Conservation (phyloP, 73 alveolate genomes). For the Symbiodinium pilosum region DNA sequence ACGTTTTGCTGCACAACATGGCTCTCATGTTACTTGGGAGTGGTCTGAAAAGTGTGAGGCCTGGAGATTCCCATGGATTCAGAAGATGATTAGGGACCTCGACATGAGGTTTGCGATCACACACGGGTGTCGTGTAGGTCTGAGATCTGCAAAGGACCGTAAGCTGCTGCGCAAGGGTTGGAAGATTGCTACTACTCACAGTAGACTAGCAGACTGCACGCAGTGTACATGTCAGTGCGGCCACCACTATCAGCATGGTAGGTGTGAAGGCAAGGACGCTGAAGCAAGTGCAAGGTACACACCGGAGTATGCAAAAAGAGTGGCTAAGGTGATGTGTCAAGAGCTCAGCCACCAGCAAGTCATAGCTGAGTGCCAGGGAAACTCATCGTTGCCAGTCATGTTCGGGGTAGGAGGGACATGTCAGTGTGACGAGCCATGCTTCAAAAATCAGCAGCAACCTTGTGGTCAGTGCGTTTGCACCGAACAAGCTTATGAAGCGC, state of each 20-base stretch:
- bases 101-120: background rate
- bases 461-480: background rate
- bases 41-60: conserved; percentile 15
- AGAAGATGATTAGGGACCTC: background rate
- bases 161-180: background rate
- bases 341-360: background rate
- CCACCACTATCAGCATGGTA: background rate
- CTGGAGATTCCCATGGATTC: background rate
- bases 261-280: background rate
- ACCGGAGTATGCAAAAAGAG: background rate
- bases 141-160: background rate
- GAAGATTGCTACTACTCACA: background rate
- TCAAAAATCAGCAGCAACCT: background rate
- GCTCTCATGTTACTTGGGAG: conserved; percentile 27
- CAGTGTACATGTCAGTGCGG: background rate
- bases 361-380: background rate
- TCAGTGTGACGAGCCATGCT: background rate
- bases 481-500: background rate
- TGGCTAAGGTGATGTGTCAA: background rate
- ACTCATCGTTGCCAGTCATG: background rate
- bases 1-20: background rate
- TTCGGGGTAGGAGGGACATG: background rate
- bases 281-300: background rate
- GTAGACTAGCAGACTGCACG: background rate
- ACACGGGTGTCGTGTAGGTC: background rate